These are phyloP conservation scores for Heracleum sosnowskyi DNA, from an alignment of 129 eudicot species.

Conservation along the genomic window DNA sequence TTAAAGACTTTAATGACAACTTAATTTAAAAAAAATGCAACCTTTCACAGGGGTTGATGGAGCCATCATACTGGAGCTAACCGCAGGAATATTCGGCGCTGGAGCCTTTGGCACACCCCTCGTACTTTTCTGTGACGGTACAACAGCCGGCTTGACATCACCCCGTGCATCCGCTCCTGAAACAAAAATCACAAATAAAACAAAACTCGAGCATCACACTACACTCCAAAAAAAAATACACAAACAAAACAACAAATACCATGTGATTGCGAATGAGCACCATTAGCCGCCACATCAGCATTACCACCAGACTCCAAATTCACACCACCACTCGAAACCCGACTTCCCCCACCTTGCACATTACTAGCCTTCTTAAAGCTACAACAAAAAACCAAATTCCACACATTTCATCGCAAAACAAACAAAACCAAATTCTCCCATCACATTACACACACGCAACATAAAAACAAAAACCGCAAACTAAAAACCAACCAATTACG, in stretches of 20 bases:
- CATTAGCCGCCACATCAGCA: conserved; percentile 44
- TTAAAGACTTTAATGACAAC: too few species aligned
- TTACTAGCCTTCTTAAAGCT: conserved; percentile 55
- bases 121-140: conserved; percentile 36
- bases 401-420: too few species aligned
- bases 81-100: conserved; percentile 27
- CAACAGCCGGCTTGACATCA: conserved; percentile 33
- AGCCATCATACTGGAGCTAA: conserved; percentile 26
- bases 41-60: conserved; percentile 75
- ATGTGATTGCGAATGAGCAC: conserved; percentile 45
- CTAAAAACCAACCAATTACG: neutral
- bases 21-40: neutral
- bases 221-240: neutral
- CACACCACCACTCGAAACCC: conserved; percentile 21
- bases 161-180: conserved; percentile 40
- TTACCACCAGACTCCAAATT: conserved; percentile 25
- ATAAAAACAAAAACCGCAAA: neutral
- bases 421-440: conserved; percentile 13
- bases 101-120: conserved; percentile 63
- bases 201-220: neutral
- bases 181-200: neutral
- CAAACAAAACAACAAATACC: conserved; percentile 28
- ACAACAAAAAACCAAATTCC: conserved; percentile 11
- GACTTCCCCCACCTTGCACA: conserved; percentile 21
- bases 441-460: neutral